These are phyloP conservation scores for Lactarius hatsudake DNA, from an alignment of 768 basidiomycete species.

Conservation along the genomic window DNA sequence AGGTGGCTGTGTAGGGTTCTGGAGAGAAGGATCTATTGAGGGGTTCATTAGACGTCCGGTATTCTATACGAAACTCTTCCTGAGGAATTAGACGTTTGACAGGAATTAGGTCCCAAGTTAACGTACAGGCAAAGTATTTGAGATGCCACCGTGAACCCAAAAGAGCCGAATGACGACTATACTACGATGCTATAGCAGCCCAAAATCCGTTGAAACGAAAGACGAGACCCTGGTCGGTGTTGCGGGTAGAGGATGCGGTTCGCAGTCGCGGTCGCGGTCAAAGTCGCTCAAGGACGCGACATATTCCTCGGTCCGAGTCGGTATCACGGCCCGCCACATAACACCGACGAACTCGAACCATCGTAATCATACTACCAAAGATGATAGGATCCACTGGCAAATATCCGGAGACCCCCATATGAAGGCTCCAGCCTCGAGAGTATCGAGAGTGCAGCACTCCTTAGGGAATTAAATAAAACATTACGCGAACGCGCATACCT, in stretches of 20 bases:
- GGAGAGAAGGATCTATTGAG: slow-evolving; percentile 6
- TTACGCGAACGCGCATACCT: too few relatives aligned
- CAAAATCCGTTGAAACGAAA: background rate
- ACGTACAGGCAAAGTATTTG: background rate
- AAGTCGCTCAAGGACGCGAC: background rate
- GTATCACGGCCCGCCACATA: background rate
- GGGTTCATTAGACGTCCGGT: slow-evolving; percentile 1
- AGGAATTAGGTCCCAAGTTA: background rate
- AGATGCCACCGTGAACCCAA: background rate
- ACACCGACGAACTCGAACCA: too few relatives aligned
- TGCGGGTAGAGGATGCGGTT: too few relatives aligned
- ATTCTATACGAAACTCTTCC: background rate
- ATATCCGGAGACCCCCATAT: too few relatives aligned
- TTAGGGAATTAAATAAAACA: too few relatives aligned
- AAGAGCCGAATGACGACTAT: background rate
- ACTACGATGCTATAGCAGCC: background rate
- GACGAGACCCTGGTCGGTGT: background rate
- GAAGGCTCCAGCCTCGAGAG: too few relatives aligned
- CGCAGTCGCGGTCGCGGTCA: background rate
- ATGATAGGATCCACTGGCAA: too few relatives aligned
- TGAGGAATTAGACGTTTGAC: background rate
- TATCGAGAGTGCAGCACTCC: too few relatives aligned
- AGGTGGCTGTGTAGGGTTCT: slow-evolving; percentile 3
- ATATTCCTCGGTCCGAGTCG: background rate
- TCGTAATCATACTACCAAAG: too few relatives aligned